A percentile compares a stretch with the other conserved stretches of the same genome.
These are phyloP conservation scores for Pelargonium citronellum DNA, from an alignment of 441 rosid genomes.

Conservation along the genomic window DNA sequence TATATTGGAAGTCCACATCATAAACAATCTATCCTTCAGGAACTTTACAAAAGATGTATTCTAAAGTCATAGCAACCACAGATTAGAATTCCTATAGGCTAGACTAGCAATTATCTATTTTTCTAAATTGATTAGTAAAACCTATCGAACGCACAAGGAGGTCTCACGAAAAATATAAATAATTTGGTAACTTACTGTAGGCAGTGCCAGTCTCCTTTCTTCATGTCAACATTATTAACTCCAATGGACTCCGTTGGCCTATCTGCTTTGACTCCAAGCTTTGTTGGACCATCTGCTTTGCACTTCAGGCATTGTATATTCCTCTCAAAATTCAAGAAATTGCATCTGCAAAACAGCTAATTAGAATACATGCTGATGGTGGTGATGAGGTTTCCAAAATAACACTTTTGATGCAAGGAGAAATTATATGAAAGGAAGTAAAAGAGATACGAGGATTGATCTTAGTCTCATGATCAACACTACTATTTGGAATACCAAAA, in stretches of 20 bases:
- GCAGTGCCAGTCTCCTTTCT: conserved; percentile 68
- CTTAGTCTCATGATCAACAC: no score
- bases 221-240: conserved; percentile 43
- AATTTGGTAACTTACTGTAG: conserved; percentile 46
- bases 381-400: not conserved
- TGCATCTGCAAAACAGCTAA: not conserved
- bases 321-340: not conserved
- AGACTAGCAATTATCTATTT: not conserved
- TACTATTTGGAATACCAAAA: no score
- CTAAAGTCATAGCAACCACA: not conserved
- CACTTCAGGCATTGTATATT: not conserved
- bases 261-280: not conserved
- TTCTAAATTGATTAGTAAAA: not conserved
- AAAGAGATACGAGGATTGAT: no score
- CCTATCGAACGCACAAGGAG: not conserved
- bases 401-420: not conserved
- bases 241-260: not conserved
- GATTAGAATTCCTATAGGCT: not conserved
- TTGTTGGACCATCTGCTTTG: not conserved
- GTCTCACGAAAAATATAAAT: not conserved
- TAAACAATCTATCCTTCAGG: no score
- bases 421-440: not conserved
- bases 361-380: no score
- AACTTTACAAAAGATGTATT: not conserved
- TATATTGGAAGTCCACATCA: not conserved